These are phyloP conservation scores for Glycine soja DNA, from an alignment of 306 rosid species.

Conservation along the genomic window DNA sequence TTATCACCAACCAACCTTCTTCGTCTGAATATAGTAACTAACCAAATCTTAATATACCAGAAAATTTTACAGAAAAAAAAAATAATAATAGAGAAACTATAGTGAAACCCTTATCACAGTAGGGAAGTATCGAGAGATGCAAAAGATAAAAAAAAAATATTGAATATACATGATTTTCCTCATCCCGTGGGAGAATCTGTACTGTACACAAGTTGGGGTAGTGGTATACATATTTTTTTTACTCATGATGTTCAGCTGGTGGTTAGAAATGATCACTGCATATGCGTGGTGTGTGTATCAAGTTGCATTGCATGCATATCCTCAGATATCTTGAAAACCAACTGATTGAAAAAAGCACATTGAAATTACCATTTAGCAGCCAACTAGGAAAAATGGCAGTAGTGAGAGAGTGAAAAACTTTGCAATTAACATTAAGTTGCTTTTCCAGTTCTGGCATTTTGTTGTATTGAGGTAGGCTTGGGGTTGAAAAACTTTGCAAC, in stretches of 20 bases:
- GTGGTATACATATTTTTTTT: slow-evolving; percentile 55
- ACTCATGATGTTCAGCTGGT: slow-evolving; percentile 46
- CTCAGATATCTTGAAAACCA: slow-evolving; percentile 15
- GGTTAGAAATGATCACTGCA: slow-evolving; percentile 57
- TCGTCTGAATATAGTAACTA: slow-evolving; percentile 14
- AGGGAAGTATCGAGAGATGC: slow-evolving; percentile 49
- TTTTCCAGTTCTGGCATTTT: not conserved
- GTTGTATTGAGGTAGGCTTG: slow-evolving; percentile 49
- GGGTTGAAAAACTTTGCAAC: slow-evolving; percentile 81
- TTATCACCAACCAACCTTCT: not conserved
- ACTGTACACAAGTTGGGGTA: slow-evolving; percentile 46
- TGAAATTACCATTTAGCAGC: slow-evolving; percentile 23
- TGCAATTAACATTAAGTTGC: not conserved
- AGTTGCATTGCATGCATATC: not conserved
- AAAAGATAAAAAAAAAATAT: slow-evolving; percentile 30
- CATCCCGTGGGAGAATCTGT: slow-evolving; percentile 59
- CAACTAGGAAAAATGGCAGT: slow-evolving; percentile 49
- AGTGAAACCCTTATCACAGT: slow-evolving; percentile 12
- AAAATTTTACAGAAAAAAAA: slow-evolving; percentile 34
- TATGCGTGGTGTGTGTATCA: not conserved
- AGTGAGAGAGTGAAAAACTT: slow-evolving; percentile 25
- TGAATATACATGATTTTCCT: slow-evolving; percentile 67
- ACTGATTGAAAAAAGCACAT: not conserved
- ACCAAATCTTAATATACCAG: slow-evolving; percentile 20
- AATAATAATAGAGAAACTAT: not conserved